A percentile compares a stretch with the other conserved stretches of the same genome.
Conservation (phyloP, 306 rosid species). For the Ormosia emarginata region DNA sequence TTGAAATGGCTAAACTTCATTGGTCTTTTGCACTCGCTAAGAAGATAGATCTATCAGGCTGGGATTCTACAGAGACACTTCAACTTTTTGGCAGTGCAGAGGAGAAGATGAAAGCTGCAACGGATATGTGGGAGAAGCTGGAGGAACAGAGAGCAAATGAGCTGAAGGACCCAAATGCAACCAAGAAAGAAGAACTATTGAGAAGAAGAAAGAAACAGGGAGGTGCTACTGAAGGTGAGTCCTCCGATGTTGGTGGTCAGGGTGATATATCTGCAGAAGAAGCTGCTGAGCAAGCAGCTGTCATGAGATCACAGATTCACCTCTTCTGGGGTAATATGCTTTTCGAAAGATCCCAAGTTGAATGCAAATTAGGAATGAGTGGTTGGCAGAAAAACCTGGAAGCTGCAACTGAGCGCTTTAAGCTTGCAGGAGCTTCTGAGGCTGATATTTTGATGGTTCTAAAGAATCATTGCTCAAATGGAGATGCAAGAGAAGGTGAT, state of each 20-base stretch:
- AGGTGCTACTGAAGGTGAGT: constrained; percentile 40
- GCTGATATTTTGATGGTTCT: constrained; percentile 74
- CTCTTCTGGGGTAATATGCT: constrained; percentile 84
- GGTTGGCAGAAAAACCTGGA: constrained; percentile 62
- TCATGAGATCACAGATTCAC: constrained; percentile 75
- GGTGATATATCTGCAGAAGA: constrained; percentile 52
- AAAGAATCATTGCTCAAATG: constrained; percentile 88
- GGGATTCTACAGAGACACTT: constrained; percentile 60
- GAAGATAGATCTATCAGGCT: constrained; percentile 58
- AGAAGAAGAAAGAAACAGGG: constrained; percentile 56
- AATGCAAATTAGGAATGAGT: constrained; percentile 51
- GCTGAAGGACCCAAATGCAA: constrained; percentile 57
- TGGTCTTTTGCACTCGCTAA: constrained; percentile 79
- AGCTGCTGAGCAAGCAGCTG: constrained; percentile 69
- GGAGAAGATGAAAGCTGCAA: constrained; percentile 78
- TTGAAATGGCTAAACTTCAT: constrained; percentile 83
- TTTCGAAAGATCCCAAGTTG: constrained; percentile 73
- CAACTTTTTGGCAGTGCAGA: constrained; percentile 62
- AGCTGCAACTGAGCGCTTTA: constrained; percentile 69
- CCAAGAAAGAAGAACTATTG: constrained; percentile 55
- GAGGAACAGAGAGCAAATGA: constrained; percentile 71
- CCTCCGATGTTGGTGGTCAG: constrained; percentile 36
- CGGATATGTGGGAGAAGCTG: constrained; percentile 74
- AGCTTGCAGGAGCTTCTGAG: constrained; percentile 95
- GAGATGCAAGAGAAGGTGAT: constrained; percentile 51